Evolutionary conservation across 305 asterid species (phyloP).

Genomic region (Solanum hybrid): DNA sequence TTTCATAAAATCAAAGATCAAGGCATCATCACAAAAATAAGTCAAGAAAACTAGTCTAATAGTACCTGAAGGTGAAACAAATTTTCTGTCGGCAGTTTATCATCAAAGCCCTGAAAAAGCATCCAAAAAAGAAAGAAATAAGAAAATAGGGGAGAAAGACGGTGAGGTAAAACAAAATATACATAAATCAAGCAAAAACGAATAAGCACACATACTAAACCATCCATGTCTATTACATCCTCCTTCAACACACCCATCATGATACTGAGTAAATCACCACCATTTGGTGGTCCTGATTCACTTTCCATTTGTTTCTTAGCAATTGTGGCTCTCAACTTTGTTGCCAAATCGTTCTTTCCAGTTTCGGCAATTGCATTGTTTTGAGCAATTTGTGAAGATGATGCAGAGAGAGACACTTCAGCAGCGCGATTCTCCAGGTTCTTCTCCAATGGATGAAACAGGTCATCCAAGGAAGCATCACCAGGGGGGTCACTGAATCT

Average conservation of each 20-base stretch:
- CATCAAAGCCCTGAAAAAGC: constrained; percentile 72
- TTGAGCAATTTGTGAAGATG: constrained; percentile 52
- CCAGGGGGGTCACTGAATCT: constrained; percentile 95
- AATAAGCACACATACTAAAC: constrained; percentile 45
- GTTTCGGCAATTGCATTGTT: constrained; percentile 39
- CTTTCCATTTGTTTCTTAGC: constrained; percentile 87
- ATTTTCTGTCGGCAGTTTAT: constrained; percentile 83
- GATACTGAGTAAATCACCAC: constrained; percentile 76
- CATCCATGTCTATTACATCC: constrained; percentile 80
- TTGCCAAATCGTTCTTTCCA: constrained; percentile 83
- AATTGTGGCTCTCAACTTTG: constrained; percentile 87
- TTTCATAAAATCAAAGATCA: not conserved
- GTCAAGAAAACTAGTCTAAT: not conserved
- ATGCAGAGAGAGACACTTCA: constrained; percentile 78
- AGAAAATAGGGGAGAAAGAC: constrained; percentile 2
- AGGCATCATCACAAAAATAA: not conserved
- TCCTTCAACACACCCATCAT: constrained; percentile 94
- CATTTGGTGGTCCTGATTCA: constrained; percentile 68
- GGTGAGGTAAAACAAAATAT: constrained; percentile 7
- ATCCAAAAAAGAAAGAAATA: constrained; percentile 14
- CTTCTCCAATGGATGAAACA: constrained; percentile 72
- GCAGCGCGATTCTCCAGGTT: constrained; percentile 42
- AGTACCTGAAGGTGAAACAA: constrained; percentile 89
- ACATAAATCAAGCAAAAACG: constrained; percentile 10
- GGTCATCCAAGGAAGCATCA: constrained; percentile 91